Base-by-base conservation (phyloP, 2,329 filamentous ascomycete species). In the Paracoccidioides lutzii region DNA sequence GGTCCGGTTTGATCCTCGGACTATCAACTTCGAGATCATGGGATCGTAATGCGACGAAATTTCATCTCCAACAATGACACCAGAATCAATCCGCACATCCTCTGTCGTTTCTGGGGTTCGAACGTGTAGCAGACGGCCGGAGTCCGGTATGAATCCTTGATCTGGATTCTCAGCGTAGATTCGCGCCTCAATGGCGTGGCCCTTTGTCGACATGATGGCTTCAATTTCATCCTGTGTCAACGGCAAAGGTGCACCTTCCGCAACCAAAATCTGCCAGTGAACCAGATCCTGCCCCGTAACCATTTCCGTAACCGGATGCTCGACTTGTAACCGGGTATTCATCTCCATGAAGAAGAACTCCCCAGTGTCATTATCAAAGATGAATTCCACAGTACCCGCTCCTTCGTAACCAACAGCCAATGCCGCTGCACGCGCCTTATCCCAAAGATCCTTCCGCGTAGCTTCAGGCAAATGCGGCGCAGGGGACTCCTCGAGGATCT, bases 21-120 rank as follows among this genome's bases (percentile, higher is more conserved):
- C 89, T 63, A 98, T 98, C 53, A 98, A 80, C 73, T 98, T 98
- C 46, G 93, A 88, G 62, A 98, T 95, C 93, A 98, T 98, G 33
- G 93, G 93, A 64, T 98, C 93, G 70, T 98, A 98, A 55, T 93
- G 88, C 57, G 91, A 88, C 0, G 90, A 94, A 2, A 98, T 88
- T 59, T 89, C 88, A 67, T 95, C 91, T 32, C 93, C 93, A 62
- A 90, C 80, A 33, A 90, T 81, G 68, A 97, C 97, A 1, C 93
- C 93, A 48, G 90, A 90, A 66, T 98, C 93, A 61, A 98, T 90
- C 43, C 93, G 84, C 37, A 97, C 81, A 60, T 90, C 86, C 0
- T 85, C 78, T 41, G 82, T 80, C 5, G 79, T 74, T 51, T 75
- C 69, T 0, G 91, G 90, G 1, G 87, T 90, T 38, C 81, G 80